A percentile compares a stretch with the other conserved stretches of the same genome.
These are phyloP conservation scores for Friedmanniomyces simplex DNA, from an alignment of 495 filamentous ascomycete species.

Conservation along the genomic window DNA sequence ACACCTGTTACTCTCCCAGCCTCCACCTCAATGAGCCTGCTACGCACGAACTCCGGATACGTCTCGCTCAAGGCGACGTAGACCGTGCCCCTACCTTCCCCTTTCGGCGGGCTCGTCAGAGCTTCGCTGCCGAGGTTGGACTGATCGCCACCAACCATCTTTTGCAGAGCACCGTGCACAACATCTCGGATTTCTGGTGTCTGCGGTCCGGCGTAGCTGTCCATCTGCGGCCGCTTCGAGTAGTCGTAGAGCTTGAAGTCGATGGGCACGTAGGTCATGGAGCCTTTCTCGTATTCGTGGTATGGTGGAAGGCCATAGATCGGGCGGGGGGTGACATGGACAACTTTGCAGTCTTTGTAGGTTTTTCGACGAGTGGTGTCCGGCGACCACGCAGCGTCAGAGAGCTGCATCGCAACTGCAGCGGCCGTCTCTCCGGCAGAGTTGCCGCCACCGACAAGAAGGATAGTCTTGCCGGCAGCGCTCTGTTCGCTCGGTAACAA, in stretches of 20 bases:
- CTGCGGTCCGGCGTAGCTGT: conserved; percentile 20
- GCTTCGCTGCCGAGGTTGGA: conserved; percentile 39
- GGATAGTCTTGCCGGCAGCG: conserved; percentile 45
- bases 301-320: conserved; percentile 64
- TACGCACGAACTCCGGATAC: conserved; percentile 62
- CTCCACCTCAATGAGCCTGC: conserved; percentile 46
- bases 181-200: conserved; percentile 6
- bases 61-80: conserved; percentile 59
- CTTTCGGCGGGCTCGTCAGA: conserved; percentile 27
- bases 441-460: conserved; percentile 76
- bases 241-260: conserved; percentile 69
- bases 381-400: conserved; percentile 43
- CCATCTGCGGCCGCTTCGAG: conserved; percentile 38
- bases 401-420: conserved; percentile 58
- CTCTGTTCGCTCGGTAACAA: conserved; percentile 15
- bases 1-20: conserved; percentile 30
- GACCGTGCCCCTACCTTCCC: conserved; percentile 37
- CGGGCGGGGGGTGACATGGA: conserved; percentile 59
- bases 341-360: conserved; percentile 38
- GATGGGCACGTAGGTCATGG: conserved; percentile 56
- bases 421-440: conserved; percentile 70
- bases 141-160: conserved; percentile 55
- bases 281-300: conserved; percentile 32
- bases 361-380: conserved; percentile 21
- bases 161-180: conserved; percentile 7